Base-by-base conservation (phyloP, 495 filamentous ascomycete genomes). In the Xylaria telfairii region DNA sequence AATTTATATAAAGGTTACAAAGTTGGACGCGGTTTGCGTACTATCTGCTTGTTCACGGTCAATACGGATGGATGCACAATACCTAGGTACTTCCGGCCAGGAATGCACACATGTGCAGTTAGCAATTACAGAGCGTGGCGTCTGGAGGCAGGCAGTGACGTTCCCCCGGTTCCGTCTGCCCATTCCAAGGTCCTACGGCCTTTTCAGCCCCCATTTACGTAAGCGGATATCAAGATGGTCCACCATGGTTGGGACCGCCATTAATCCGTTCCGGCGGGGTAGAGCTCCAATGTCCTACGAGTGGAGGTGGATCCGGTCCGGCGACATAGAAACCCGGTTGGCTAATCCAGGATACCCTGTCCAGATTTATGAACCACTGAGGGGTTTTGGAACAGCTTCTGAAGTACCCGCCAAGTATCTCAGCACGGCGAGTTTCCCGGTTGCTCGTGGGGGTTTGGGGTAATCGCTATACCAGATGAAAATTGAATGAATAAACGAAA, bases 211-310 rank as follows among this genome's bases (percentile, higher is more conserved):
- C 57, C 19, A 42, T 56, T 68, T 59, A 59, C 39, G 24, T 59
- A 59, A 59, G 24, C 41, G 28, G 2, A 17, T 56, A 8, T 32
- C 32, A 1, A 21, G n/a, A 4, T 8, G n/a, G 2, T n/a, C n/a
- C n/a, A n/a, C n/a, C n/a, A n/a, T n/a, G n/a, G n/a, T n/a, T 65
- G 21, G 26, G 10, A 39, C 26, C 39, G 17, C 49, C 13, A 54
- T 67, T 56, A n/a, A 57, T 68, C 53, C 53, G 53, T 15, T 60
- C 65, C 53, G 53, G 65, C 65, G 65, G 65, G 65, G 65, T 68
- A 68, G 10, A 64, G 26, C 12, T 41, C 5, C 41, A 46, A 26
- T 10, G 6, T 17, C 61, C 17, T 9, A 28, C 21, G n/a, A n/a
- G n/a, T 17, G n/a, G 10, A 12, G 24, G 57, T 26, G n/a, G 26